Conservation (phyloP, 768 basidiomycete species). For the Pisolithus orientalis region DNA sequence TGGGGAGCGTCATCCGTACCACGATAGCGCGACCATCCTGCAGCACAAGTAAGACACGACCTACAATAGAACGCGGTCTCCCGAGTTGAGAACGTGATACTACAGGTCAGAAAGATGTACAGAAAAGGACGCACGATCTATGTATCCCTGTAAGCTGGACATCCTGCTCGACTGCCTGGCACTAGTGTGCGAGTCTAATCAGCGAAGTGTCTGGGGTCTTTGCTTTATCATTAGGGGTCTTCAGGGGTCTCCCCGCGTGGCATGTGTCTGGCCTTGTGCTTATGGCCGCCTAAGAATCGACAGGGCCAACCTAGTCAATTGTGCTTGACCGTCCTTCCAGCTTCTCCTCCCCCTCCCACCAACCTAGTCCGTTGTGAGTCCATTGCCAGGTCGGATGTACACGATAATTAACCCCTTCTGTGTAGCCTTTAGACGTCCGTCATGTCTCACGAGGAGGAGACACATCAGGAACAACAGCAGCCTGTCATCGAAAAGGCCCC, state of each 20-base stretch:
- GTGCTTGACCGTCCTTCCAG: neutral
- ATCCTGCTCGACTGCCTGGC: conserved; percentile 34
- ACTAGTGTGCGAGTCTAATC: too few relatives aligned
- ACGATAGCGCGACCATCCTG: conserved; percentile 96
- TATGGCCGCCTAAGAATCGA: too few relatives aligned
- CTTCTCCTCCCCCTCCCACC: too few relatives aligned
- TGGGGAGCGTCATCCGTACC: conserved; percentile 39
- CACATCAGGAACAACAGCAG: conserved; percentile 1
- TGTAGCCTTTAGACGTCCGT: neutral
- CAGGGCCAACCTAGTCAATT: too few relatives aligned
- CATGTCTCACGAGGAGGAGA: conserved; percentile 25
- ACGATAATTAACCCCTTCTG: neutral
- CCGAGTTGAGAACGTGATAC: neutral
- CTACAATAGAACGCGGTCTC: conserved; percentile 30
- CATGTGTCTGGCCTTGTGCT: too few relatives aligned
- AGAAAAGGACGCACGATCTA: conserved; percentile 57
- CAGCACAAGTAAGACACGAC: conserved; percentile 87
- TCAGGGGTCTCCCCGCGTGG: too few relatives aligned
- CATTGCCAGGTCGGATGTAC: neutral
- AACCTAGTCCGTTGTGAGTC: neutral
- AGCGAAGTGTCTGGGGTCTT: neutral
- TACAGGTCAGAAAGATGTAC: neutral
- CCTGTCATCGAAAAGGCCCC: conserved; percentile 15
- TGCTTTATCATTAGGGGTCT: neutral
- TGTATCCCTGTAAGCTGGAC: conserved; percentile 89